A percentile compares a stretch with the other conserved stretches of the same genome.
phyloP scores from a whole-genome alignment of 768 basidiomycete species.

The Panaeolus cyanescens region DNA sequence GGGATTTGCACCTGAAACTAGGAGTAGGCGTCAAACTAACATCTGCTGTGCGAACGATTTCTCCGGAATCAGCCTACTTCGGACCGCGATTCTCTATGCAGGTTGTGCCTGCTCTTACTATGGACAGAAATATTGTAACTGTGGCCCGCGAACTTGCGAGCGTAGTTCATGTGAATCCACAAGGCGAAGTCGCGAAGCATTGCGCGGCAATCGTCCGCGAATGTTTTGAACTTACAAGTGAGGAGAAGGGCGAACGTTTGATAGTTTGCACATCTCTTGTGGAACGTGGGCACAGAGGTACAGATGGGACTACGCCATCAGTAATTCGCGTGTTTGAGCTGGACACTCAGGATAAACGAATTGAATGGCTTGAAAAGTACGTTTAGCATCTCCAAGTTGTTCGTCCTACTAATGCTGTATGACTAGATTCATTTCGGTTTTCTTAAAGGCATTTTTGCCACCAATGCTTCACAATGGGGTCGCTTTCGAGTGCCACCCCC shows the following conservation, averaged over 20 bases:
- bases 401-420: slow-evolving; percentile 8
- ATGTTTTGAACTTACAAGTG: slow-evolving; percentile 48
- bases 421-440: slow-evolving; percentile 49
- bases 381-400: slow-evolving; percentile 6
- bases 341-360: slow-evolving; percentile 49
- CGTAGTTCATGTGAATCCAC: slow-evolving; percentile 46
- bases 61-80: slow-evolving; percentile 57
- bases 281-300: slow-evolving; percentile 52
- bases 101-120: slow-evolving; percentile 49
- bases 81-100: slow-evolving; percentile 57
- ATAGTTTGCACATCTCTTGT: slow-evolving; percentile 61
- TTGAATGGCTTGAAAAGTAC: slow-evolving; percentile 53
- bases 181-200: slow-evolving; percentile 55
- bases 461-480: slow-evolving; percentile 56
- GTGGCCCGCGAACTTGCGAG: slow-evolving; percentile 60
- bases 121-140: slow-evolving; percentile 49
- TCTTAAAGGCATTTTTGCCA: slow-evolving; percentile 58
- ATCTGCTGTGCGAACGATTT: slow-evolving; percentile 59
- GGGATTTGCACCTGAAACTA: slow-evolving; percentile 52
- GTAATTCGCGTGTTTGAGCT: slow-evolving; percentile 53
- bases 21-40: slow-evolving; percentile 59
- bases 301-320: slow-evolving; percentile 45
- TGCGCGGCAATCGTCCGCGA: slow-evolving; percentile 56
- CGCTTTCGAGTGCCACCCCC: slow-evolving; percentile 61
- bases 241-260: slow-evolving; percentile 48